Evolutionary conservation across 345 rosid species (phyloP), one percentile per base, ranked within the genome.

Genomic region (Trapa bicornis): DNA sequence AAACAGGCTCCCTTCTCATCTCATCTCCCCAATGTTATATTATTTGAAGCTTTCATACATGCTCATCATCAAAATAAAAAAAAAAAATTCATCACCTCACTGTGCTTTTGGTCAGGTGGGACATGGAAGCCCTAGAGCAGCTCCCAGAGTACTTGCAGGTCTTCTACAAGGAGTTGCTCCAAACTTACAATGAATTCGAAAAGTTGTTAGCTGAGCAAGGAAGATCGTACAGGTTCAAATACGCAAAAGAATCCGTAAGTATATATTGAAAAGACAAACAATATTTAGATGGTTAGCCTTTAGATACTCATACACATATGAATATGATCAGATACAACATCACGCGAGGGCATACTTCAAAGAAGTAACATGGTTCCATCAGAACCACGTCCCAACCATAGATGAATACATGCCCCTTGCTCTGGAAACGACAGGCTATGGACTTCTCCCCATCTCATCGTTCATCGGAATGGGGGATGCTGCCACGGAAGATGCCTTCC

Each of bases 101-200:
- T 50, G 35, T 36, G 15, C 2, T 5, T 54, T 36, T 70, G 22
- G 42, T 37, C 58, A 80, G 83, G 65, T 77, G 80, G 83, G 83
- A 80, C 42, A 43, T 76, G 9, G 60, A 29, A 15, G 73, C 64
- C 2, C 33, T 68, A 8, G 39, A 29, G 53, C 29, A 73, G 54
- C 73, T 77, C 14, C 79, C 79, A 6, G 73, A 65, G 35, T 79
- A 71, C 53, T 76, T 83, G 87, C 71, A 79, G 56, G 2, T 76
- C 0, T 65, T 47, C 14, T 85, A 66, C 66, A 29, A 63, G 38
- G 75, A 76, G 9, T 67, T 82, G 0, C 65, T 73, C 8, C 73
- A 77, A 65, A 39, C 76, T 32, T 73, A 74, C 0, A 50, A 64
- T 3, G 82, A 77, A 68, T 74, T 74, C 35, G 76, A 42, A 42